Base-by-base conservation (phyloP, 176 grass and related monocot species). In the Avena eriantha region DNA sequence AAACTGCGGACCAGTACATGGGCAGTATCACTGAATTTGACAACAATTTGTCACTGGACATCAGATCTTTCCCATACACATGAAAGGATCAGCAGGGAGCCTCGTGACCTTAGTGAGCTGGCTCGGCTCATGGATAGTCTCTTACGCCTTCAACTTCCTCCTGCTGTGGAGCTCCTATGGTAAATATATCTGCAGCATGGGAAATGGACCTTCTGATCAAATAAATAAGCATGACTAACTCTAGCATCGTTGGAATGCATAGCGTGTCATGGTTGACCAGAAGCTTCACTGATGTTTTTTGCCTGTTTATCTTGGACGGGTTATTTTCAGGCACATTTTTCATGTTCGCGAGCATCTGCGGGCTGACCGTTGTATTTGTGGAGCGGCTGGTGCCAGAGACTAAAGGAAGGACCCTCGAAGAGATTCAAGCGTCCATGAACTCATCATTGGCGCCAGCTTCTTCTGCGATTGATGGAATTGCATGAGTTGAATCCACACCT, bases 11-110 rank as follows among this genome's bases (percentile, higher is more conserved):
- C 17, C 68, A 14, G 17, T 80, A 17, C 1, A 23, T 10, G 0
- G 0, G 2, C 18, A 34, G 3, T 29, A 24, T 6, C 1, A 0
- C 10, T 66, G 75, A 79, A 73, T 66, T 23, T 88, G 10, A 78
- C 24, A 13, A 9, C 26, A 53, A 26, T 78, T 10, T 4, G 1
- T 70, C 26, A 0, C 21, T 85, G 76, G 14, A 23, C 80, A 36
- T 84, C 88, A 97, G 95, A 97, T 95, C 60, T 97, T 97, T 49
- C 92, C 95, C 16, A 86, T 97, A 60, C 94, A 93, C 69, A 86
- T 93, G 85, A 97, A 97, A 91, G 92, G 95, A 73, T 73, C 83
- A 13, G 91, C 92, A 71, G 95, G 95, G 80, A 95, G 95, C 79
- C 92, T 97, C 53, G 92, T 97, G 81, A 95, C 95, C 41, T 84